A percentile compares a stretch with the other conserved stretches of the same genome.
phyloP scores from a whole-genome alignment of 805 yeast species.

The Torulaspora gathmanii region DNA sequence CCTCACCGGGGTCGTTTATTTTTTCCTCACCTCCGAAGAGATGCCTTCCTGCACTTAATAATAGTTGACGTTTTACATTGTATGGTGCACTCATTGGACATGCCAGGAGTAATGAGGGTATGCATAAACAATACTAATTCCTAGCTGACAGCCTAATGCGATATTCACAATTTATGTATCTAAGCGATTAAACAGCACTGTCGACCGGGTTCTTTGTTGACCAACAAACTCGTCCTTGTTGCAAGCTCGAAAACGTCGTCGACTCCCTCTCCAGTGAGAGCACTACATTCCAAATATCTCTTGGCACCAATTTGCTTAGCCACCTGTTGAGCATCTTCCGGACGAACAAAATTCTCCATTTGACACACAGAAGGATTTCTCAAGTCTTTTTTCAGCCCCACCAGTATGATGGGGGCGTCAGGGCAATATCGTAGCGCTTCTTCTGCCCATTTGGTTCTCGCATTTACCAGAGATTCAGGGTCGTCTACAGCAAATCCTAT shows the following conservation, averaged over 20 bases:
- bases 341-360: conserved; percentile 46
- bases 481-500: conserved; percentile 83
- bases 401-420: conserved; percentile 66
- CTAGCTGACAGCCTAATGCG: not conserved
- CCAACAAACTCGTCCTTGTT: conserved; percentile 71
- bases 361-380: conserved; percentile 35
- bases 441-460: conserved; percentile 78
- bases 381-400: conserved; percentile 82
- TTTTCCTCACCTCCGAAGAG: conserved; percentile 1
- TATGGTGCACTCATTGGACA: not conserved
- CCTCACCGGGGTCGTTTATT: conserved; percentile 48
- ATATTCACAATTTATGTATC: not conserved
- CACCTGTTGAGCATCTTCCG: conserved; percentile 55
- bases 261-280: conserved; percentile 90
- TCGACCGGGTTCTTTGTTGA: conserved; percentile 42
- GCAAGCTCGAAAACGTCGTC: conserved; percentile 92
- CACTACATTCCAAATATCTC: conserved; percentile 79
- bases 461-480: conserved; percentile 80
- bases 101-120: not conserved
- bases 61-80: no score
- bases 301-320: conserved; percentile 81
- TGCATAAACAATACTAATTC: not conserved
- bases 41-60: no score
- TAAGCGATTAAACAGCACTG: conserved; percentile 37
- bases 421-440: conserved; percentile 83